A percentile compares a stretch with the other conserved stretches of the same genome.
Conservation (phyloP, 176 grass and related monocot species). For the Oryza brachyantha region DNA sequence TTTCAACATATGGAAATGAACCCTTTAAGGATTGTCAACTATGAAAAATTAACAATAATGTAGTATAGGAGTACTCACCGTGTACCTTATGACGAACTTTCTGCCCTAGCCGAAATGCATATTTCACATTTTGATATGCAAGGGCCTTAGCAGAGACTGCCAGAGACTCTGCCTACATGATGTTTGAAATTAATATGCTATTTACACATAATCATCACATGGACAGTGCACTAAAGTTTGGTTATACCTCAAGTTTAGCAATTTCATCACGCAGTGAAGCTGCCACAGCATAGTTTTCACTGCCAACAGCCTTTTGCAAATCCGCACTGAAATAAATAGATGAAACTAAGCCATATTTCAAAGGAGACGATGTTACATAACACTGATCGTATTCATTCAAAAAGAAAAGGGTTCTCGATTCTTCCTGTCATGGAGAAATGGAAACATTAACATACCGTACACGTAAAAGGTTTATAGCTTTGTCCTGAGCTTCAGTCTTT, state of each 20-base stretch:
- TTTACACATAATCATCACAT: slow-evolving; percentile 24
- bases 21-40: background rate
- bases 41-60: slow-evolving; percentile 13
- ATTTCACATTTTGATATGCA: slow-evolving; percentile 76
- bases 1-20: background rate
- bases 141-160: slow-evolving; percentile 89
- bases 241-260: slow-evolving; percentile 81
- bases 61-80: slow-evolving; percentile 54
- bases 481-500: slow-evolving; percentile 95
- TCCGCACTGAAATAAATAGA: slow-evolving; percentile 73
- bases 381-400: slow-evolving; percentile 17
- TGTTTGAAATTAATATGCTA: slow-evolving; percentile 26
- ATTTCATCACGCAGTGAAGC: slow-evolving; percentile 79
- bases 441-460: slow-evolving; percentile 59
- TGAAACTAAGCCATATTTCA: slow-evolving; percentile 24
- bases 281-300: slow-evolving; percentile 86
- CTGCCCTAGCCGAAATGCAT: slow-evolving; percentile 88
- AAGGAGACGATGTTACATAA: slow-evolving; percentile 23
- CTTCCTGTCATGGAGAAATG: slow-evolving; percentile 5
- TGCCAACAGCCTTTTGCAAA: slow-evolving; percentile 86
- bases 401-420: slow-evolving; percentile 5
- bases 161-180: slow-evolving; percentile 71
- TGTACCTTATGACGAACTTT: slow-evolving; percentile 82
- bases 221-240: background rate
- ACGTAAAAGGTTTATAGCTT: slow-evolving; percentile 74